Percentiles rank a stretch among this genome's conserved stretches.
Conservation (phyloP, 352 stramenopile species). For the Phytophthora syringae region DNA sequence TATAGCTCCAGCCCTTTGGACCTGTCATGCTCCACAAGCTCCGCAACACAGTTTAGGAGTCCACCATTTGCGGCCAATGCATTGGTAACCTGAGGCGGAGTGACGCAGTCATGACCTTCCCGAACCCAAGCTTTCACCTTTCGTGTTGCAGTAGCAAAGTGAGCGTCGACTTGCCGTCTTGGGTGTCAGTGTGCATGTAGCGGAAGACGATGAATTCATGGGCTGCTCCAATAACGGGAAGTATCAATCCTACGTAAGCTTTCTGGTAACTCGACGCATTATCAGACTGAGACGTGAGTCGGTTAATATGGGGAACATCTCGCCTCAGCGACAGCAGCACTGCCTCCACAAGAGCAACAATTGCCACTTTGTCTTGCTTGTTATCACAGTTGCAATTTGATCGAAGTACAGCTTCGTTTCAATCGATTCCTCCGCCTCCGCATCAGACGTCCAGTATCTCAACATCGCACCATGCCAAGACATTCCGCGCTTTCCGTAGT, state of each 20-base stretch:
- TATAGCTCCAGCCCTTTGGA: background rate
- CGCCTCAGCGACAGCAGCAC: constrained; percentile 20
- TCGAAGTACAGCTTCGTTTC: constrained; percentile 2
- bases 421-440: background rate
- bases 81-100: constrained; percentile 21
- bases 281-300: constrained; percentile 28
- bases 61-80: constrained; percentile 30
- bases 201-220: constrained; percentile 17
- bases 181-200: constrained; percentile 36
- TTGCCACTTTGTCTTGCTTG: constrained; percentile 33
- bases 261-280: constrained; percentile 41
- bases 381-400: constrained; percentile 2
- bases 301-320: constrained; percentile 22
- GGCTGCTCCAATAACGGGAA: constrained; percentile 19
- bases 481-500: constrained; percentile 30
- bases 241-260: constrained; percentile 4
- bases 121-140: constrained; percentile 14
- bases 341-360: constrained; percentile 36
- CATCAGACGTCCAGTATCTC: background rate
- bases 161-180: constrained; percentile 34
- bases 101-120: constrained; percentile 28
- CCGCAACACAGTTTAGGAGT: constrained; percentile 33
- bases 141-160: constrained; percentile 32
- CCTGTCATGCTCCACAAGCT: constrained; percentile 27
- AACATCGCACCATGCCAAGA: constrained; percentile 7